These are phyloP conservation scores for Rhinocladiella mackenziei DNA, from an alignment of 2,329 filamentous ascomycete genomes.

Conservation along the genomic window DNA sequence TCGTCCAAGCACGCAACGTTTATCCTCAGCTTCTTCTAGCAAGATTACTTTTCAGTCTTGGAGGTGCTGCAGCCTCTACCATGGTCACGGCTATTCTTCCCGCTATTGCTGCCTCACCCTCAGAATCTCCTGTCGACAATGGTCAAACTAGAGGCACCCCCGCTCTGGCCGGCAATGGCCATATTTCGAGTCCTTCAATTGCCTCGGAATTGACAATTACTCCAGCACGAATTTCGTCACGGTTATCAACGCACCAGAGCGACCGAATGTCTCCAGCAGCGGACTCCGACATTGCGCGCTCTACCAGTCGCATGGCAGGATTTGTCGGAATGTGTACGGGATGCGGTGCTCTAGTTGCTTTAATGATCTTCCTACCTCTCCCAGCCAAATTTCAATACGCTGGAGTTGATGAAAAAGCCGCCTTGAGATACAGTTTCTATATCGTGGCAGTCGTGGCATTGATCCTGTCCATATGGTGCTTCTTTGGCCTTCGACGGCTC, in stretches of 20 bases:
- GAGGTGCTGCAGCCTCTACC: constrained; percentile 88
- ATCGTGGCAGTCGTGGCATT: constrained; percentile 72
- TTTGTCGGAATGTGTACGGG: constrained; percentile 91
- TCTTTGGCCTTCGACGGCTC: constrained; percentile 66
- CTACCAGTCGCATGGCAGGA: constrained; percentile 69
- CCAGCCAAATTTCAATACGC: constrained; percentile 72
- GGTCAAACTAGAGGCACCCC: constrained; percentile 5
- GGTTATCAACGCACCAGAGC: constrained; percentile 13
- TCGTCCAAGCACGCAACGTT: constrained; percentile 81
- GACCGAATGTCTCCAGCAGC: constrained; percentile 17
- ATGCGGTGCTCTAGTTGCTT: constrained; percentile 79
- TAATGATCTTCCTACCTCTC: constrained; percentile 78
- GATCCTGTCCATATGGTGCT: constrained; percentile 68
- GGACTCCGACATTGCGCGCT: constrained; percentile 27
- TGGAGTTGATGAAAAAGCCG: constrained; percentile 67
- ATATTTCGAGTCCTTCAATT: constrained; percentile 49
- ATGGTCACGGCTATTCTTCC: constrained; percentile 97
- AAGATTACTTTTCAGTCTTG: constrained; percentile 80
- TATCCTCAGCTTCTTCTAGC: constrained; percentile 86
- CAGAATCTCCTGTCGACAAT: constrained; percentile 25
- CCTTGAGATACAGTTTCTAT: constrained; percentile 82
- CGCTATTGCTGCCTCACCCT: constrained; percentile 45
- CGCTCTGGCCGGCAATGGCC: constrained; percentile 30
- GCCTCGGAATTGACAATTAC: constrained; percentile 59
- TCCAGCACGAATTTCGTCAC: constrained; percentile 43